Base-by-base conservation (phyloP, 2,329 filamentous ascomycete genomes). In the Xylariaceae sp. region DNA sequence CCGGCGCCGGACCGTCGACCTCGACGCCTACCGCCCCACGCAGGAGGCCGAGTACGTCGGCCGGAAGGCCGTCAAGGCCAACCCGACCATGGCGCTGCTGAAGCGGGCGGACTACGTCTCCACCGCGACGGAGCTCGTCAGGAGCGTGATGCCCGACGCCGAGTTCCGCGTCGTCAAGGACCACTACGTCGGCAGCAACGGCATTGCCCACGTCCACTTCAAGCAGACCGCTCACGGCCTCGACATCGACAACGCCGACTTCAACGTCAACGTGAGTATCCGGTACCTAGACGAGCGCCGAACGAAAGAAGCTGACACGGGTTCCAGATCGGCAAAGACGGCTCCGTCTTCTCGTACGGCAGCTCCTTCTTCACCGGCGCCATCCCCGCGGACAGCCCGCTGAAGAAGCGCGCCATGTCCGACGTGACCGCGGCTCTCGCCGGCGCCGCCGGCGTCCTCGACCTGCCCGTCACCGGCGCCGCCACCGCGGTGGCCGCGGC, bases 171-270 rank as follows among this genome's bases (percentile, higher is more conserved):
- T 72, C 5, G 64, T 68, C 0, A 49, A 62, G 1, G 71, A 76
- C 46, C 61, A 68, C 44, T 77, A 77, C 31, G 58, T 70, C 9
- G 64, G 72, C n/a, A 52, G 46, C 29, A 75, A 74, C 34, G 72
- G 72, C 7, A 59, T 78, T 38, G 62, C 61, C 1, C 74, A 78
- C 45, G 70, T 76, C 42, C 65, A 75, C 51, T 74, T 77, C 49
- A 72, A 70, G 54, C 75, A 78, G 55, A 77, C 72, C 0, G 57
- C 61, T 5, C 68, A 76, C 34, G 73, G 67, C 2, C 50, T 77
- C 16, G 74, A 77, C 39, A 67, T 79, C 38, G 74, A 77, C 44
- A 77, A 77, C 44, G 70, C 68, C 1, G 70, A 75, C 47, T 74
- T 76, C 46, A 75, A 76, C 32, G 69, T 77, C 30, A 77, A 77